Conservation (phyloP, 2,329 filamentous ascomycete species). For the Grosmannia huntii region DNA sequence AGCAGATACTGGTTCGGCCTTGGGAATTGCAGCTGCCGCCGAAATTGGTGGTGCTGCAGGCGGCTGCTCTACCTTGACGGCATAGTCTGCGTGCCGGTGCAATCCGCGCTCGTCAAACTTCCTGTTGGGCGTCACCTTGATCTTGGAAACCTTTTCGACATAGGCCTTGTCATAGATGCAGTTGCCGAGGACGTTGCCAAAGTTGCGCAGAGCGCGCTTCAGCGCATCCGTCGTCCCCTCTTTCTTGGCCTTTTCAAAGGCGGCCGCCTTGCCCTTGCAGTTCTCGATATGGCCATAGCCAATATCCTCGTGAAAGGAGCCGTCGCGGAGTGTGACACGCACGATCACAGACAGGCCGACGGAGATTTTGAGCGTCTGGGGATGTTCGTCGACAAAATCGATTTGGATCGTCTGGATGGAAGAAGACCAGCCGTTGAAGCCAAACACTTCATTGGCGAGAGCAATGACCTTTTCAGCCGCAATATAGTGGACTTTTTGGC, state of each 20-base stretch:
- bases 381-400: constrained; percentile 85
- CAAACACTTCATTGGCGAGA: constrained; percentile 88
- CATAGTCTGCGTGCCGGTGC: constrained; percentile 68
- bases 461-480: constrained; percentile 95
- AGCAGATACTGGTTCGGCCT: background rate
- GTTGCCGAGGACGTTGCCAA: constrained; percentile 95
- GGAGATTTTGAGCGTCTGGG: constrained; percentile 63
- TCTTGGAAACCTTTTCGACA: constrained; percentile 73
- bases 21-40: background rate
- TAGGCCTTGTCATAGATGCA: constrained; percentile 98
- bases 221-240: constrained; percentile 91
- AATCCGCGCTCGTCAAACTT: constrained; percentile 71
- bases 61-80: constrained; percentile 38
- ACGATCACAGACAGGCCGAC: constrained; percentile 84
- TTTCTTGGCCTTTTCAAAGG: constrained; percentile 98
- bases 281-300: constrained; percentile 97
- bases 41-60: background rate
- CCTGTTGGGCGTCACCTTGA: constrained; percentile 56
- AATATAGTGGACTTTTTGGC: constrained; percentile 82
- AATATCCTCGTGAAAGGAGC: constrained; percentile 95
- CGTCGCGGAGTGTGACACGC: constrained; percentile 78
- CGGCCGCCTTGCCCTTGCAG: constrained; percentile 83
- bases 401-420: constrained; percentile 91
- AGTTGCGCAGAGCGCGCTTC: constrained; percentile 79
- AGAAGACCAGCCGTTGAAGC: constrained; percentile 95